A percentile compares a stretch with the other conserved stretches of the same genome.
These are phyloP conservation scores for Phaffia rhodozyma DNA, from an alignment of 1,284 basidiomycete genomes.

Conservation along the genomic window DNA sequence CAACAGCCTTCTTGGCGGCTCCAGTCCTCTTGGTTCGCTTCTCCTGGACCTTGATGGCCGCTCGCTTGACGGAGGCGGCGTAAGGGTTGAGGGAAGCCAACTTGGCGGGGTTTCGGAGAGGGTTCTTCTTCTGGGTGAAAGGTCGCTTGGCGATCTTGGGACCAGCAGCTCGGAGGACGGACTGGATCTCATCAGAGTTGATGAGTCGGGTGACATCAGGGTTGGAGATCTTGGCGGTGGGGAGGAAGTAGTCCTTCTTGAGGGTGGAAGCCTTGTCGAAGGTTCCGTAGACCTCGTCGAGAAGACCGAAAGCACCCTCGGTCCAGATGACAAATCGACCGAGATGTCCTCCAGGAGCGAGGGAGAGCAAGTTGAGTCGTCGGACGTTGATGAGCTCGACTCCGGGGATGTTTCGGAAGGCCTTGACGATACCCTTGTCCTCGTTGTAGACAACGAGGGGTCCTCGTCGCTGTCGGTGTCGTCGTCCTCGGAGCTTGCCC, in stretches of 20 bases:
- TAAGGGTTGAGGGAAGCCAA: constrained; percentile 99
- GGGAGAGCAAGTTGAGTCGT: constrained; percentile 93
- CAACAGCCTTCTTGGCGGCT: constrained; percentile 34
- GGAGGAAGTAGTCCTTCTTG: constrained; percentile 96
- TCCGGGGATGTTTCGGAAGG: constrained; percentile 98
- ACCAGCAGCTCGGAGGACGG: constrained; percentile 68
- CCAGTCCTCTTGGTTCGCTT: constrained; percentile 29
- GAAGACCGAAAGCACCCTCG: constrained; percentile 79
- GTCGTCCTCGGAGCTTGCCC: constrained; percentile 95
- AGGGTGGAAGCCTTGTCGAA: constrained; percentile 67
- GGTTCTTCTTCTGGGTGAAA: constrained; percentile 47
- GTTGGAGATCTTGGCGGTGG: constrained; percentile 91
- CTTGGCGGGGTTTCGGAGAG: constrained; percentile 86
- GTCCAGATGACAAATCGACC: constrained; percentile 99
- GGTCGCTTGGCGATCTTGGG: constrained; percentile 47
- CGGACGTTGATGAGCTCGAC: constrained; percentile 94
- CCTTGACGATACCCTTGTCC: constrained; percentile 94
- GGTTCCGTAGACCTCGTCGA: constrained; percentile 92
- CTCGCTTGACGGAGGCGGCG: constrained; percentile 71
- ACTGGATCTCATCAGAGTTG: constrained; percentile 95
- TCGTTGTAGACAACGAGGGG: constrained; percentile 96
- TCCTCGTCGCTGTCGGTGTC: constrained; percentile 93
- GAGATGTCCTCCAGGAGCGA: constrained; percentile 97
- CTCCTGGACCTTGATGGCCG: constrained; percentile 26
- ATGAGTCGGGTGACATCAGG: constrained; percentile 90